A percentile compares a stretch with the other conserved stretches of the same genome.
Conservation (phyloP, 805 yeast species). For the Starmerella scarabaei region DNA sequence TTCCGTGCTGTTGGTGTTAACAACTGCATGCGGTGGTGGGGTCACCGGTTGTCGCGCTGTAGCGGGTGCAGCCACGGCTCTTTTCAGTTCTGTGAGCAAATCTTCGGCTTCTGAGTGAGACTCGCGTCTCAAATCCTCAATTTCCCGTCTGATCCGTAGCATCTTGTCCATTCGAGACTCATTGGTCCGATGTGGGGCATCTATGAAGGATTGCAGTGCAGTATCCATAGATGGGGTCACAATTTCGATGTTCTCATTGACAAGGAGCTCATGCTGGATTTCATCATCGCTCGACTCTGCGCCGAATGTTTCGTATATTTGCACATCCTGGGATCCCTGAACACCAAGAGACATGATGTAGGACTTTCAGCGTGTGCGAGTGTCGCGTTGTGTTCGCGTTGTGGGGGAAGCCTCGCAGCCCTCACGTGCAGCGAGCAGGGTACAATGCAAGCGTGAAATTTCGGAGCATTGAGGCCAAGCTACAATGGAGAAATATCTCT, state of each 20-base stretch:
- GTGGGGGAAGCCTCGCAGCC: no score
- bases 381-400: no score
- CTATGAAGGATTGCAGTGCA: conserved; percentile 3
- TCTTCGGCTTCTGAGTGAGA: conserved; percentile 2
- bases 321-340: conserved; percentile 5
- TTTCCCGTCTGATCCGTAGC: conserved; percentile 9
- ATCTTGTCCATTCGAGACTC: conserved; percentile 3
- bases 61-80: no score
- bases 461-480: no score
- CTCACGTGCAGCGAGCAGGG: no score
- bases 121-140: conserved; percentile 4
- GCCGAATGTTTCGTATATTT: conserved; percentile 5
- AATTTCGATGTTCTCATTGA: conserved; percentile 1
- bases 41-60: no score
- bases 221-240: conserved; percentile 1
- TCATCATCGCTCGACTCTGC: conserved; percentile 1
- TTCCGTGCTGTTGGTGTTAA: no score
- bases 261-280: background rate
- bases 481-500: conserved; percentile 9
- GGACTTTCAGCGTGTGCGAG: no score
- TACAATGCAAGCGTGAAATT: no score
- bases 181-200: background rate
- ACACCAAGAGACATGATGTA: no score
- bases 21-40: no score
- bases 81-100: conserved; percentile 4